phyloP scores from a whole-genome alignment of 108 stramenopile genomes.

The Cylindrotheca fusiformis region DNA sequence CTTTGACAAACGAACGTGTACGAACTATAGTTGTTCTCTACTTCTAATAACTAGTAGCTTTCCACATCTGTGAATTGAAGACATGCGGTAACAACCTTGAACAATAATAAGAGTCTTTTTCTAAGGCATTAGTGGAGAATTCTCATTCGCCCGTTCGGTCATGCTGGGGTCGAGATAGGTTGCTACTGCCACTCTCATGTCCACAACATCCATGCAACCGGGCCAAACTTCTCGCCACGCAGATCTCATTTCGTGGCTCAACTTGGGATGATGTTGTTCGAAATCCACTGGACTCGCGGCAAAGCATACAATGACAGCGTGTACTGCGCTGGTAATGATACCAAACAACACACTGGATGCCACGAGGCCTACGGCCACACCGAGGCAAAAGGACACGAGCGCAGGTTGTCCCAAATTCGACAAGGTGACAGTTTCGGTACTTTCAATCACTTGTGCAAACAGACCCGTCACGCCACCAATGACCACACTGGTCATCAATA shows the following conservation, averaged over 20 bases:
- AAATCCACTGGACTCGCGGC: constrained; percentile 86
- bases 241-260: constrained; percentile 72
- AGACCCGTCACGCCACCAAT: constrained; percentile 74
- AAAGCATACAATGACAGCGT: constrained; percentile 89
- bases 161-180: constrained; percentile 20
- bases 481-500: constrained; percentile 67
- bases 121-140: constrained; percentile 2
- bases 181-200: constrained; percentile 37
- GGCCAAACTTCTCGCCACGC: constrained; percentile 91
- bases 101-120: not conserved
- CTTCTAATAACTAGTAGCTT: no score
- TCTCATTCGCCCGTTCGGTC: constrained; percentile 11
- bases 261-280: constrained; percentile 76
- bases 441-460: constrained; percentile 60
- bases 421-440: constrained; percentile 47
- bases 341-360: constrained; percentile 71
- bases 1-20: no score
- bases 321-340: constrained; percentile 77
- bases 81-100: not conserved
- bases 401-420: constrained; percentile 44
- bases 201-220: constrained; percentile 74
- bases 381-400: constrained; percentile 63
- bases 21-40: no score
- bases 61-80: no score
- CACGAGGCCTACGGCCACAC: constrained; percentile 69